Evolutionary conservation across 208 protist species (phyloP), one percentile per base, ranked within the genome.

Genomic region (Leptomonas pyrrhocoris): DNA sequence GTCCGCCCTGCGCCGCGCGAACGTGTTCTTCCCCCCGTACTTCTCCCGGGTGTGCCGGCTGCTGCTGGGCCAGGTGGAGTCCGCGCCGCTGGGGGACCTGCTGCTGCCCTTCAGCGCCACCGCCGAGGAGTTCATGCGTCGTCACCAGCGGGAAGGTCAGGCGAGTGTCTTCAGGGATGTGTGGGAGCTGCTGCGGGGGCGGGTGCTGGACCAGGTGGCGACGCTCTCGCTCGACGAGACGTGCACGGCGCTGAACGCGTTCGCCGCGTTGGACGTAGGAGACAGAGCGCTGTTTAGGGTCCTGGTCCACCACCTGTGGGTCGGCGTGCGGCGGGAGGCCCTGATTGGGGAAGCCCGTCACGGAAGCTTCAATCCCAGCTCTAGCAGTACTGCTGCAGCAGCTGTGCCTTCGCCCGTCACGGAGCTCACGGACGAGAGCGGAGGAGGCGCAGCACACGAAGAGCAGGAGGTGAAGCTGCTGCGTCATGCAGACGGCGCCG

Each of bases 81-180:
- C 61, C 15, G 77, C 83, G 16, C 62, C 88, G 61, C 84, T 77
- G 65, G 53, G 62, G 0, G 54, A 79, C 15, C 56, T 92, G 21
- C 82, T 95, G 25, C 73, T 79, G 36, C 80, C 74, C 34, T 95
- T 95, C 66, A 63, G 71, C 27, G 77, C 67, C 9, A 40, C 65
- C 6, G 90, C 90, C n/a, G 88, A 90, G 45, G 85, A 90, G 74
- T 91, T 85, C 64, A 85, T 79, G 40, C 76, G 80, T 19, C 80
- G 85, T 0, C 56, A 79, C 19, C 77, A 76, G 30, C 56, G 67
- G 2, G 81, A 85, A 62, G 85, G 68, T 9, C 56, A 73, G 51
- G 85, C 68, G 2, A 84, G 75, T 34, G 68, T 91, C 36, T 95
- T 95, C 57, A 73, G 70, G 7, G 90, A 95, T 71, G 88, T 87